These are phyloP conservation scores for Capsicum chinense DNA, from an alignment of 257 asterid genomes.

Conservation along the genomic window DNA sequence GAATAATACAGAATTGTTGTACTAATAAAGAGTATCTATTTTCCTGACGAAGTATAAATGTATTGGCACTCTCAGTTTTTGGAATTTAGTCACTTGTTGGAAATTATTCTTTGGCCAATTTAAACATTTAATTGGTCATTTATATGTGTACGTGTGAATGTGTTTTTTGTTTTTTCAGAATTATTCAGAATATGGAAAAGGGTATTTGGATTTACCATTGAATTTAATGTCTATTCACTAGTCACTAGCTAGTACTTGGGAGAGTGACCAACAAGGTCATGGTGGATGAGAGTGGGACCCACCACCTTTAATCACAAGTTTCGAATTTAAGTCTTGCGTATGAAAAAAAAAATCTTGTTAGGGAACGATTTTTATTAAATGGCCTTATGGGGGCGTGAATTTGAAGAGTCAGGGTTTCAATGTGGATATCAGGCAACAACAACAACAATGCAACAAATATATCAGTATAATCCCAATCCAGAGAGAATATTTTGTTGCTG, in stretches of 20 bases:
- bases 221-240: neutral
- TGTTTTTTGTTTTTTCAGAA: neutral
- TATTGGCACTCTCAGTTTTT: constrained; percentile 14
- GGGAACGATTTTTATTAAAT: too few species aligned
- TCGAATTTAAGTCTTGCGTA: too few species aligned
- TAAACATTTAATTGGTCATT: neutral
- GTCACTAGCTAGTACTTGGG: neutral
- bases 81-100: constrained; percentile 16
- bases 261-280: too few species aligned
- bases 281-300: too few species aligned
- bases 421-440: too few species aligned
- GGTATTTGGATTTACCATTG: constrained; percentile 15
- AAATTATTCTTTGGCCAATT: constrained; percentile 26
- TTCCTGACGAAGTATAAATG: constrained; percentile 15
- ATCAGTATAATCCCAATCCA: too few species aligned
- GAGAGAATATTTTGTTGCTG: too few species aligned
- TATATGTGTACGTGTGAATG: constrained; percentile 12
- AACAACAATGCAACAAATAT: too few species aligned
- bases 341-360: too few species aligned
- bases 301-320: too few species aligned
- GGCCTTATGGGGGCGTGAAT: too few species aligned
- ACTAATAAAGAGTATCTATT: constrained; percentile 2
- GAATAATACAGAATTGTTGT: neutral
- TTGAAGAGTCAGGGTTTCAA: too few species aligned
- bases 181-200: neutral